phyloP scores from a whole-genome alignment of 139 green algal genomes.

The Picochlorum sp. region DNA sequence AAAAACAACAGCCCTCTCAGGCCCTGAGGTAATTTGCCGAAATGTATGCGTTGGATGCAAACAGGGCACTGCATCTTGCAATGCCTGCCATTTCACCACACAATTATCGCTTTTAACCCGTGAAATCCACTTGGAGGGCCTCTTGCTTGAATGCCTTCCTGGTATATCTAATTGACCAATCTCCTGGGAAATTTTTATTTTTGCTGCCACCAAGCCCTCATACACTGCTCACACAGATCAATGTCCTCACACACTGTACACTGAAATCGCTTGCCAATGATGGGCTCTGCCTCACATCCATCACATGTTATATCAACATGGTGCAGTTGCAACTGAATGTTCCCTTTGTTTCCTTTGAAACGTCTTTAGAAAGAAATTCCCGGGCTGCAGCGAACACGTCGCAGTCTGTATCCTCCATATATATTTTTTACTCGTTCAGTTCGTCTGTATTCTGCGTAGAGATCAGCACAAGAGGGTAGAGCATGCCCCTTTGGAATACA shows the following conservation, averaged over 20 bases:
- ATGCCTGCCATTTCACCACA: slow-evolving; percentile 11
- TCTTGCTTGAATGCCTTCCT: not conserved
- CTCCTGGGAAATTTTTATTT: slow-evolving; percentile 20
- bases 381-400: too few species aligned
- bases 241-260: not conserved
- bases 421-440: too few species aligned
- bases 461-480: too few species aligned
- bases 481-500: too few species aligned
- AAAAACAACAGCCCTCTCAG: slow-evolving; percentile 28
- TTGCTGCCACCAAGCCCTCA: slow-evolving; percentile 21
- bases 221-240: slow-evolving; percentile 3
- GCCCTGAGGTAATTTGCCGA: slow-evolving; percentile 10
- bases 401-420: too few species aligned
- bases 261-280: slow-evolving; percentile 16
- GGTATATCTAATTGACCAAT: not conserved
- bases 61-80: slow-evolving; percentile 28
- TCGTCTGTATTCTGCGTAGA: too few species aligned
- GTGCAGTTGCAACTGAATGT: slow-evolving; percentile 16
- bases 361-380: too few species aligned
- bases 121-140: slow-evolving; percentile 13
- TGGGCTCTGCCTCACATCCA: slow-evolving; percentile 28
- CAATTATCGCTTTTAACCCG: slow-evolving; percentile 17
- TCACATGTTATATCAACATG: slow-evolving; percentile 37
- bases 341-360: too few species aligned
- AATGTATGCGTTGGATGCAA: slow-evolving; percentile 28